These are phyloP conservation scores for Triticum dicoccoides DNA, from an alignment of 176 grass and related monocot genomes.

Conservation along the genomic window DNA sequence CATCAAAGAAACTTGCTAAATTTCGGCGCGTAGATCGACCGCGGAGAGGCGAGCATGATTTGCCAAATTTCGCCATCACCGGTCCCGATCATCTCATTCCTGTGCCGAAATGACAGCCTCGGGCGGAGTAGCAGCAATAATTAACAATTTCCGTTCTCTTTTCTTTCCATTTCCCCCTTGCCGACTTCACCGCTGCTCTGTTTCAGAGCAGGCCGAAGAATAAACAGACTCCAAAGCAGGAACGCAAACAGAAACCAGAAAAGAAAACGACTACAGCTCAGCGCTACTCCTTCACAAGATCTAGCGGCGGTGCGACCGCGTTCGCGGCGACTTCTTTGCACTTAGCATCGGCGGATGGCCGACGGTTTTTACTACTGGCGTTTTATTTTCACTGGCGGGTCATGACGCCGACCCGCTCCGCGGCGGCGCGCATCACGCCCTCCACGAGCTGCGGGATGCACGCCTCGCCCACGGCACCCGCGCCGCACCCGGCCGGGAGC, in stretches of 20 bases:
- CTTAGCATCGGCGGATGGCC: background rate
- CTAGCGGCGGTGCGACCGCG: background rate
- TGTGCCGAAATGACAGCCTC: constrained; percentile 1
- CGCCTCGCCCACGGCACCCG: constrained; percentile 30
- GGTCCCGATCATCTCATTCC: background rate
- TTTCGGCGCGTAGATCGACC: background rate
- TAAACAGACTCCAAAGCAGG: background rate
- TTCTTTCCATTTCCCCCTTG: background rate
- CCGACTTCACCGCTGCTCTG: constrained; percentile 17
- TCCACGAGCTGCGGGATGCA: constrained; percentile 43
- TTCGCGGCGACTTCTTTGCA: background rate
- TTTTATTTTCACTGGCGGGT: constrained; percentile 9
- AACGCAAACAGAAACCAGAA: background rate
- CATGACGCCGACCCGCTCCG: constrained; percentile 32
- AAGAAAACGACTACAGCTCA: background rate
- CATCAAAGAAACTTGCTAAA: background rate
- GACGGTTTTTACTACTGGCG: background rate
- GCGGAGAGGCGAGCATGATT: background rate
- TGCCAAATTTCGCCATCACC: background rate
- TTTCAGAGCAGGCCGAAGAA: constrained; percentile 30
- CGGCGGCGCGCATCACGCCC: constrained; percentile 60
- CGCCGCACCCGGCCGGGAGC: constrained; percentile 35
- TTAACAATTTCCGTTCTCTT: background rate
- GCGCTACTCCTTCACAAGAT: constrained; percentile 8
- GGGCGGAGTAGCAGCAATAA: background rate